Evolutionary conservation across 495 filamentous ascomycete species (phyloP).

Genomic region (Trichocladium antarcticum): DNA sequence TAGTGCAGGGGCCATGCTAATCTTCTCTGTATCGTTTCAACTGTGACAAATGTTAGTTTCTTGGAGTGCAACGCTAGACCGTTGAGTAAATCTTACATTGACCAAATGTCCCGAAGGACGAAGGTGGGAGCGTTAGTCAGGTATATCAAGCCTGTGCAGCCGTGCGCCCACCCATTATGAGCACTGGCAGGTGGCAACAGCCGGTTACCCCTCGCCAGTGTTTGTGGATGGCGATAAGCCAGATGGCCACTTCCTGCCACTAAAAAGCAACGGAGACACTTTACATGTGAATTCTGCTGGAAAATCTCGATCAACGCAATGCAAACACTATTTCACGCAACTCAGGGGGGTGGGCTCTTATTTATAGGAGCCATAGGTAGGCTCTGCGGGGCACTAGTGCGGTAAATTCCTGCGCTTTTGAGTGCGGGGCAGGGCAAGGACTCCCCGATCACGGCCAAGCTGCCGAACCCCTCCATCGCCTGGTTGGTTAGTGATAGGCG

Average conservation of each 20-base stretch:
- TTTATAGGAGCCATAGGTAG: not conserved
- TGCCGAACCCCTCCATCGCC: slow-evolving; percentile 4
- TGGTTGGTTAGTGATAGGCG: not conserved
- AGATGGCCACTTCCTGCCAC: too few species aligned
- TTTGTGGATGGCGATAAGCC: not conserved
- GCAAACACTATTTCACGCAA: not conserved
- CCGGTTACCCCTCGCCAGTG: not conserved
- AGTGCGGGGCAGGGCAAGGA: slow-evolving; percentile 4
- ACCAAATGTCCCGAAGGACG: slow-evolving; percentile 28
- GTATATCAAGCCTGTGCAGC: not conserved
- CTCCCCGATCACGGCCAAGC: slow-evolving; percentile 13
- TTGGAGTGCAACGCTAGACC: slow-evolving; percentile 12
- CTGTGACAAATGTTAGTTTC: slow-evolving; percentile 18
- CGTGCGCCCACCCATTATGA: not conserved
- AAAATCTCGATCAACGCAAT: not conserved
- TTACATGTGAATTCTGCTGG: not conserved
- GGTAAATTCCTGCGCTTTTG: slow-evolving; percentile 3
- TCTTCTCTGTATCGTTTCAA: slow-evolving; percentile 58
- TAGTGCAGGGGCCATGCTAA: slow-evolving; percentile 99
- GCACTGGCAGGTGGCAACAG: not conserved
- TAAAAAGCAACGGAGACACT: too few species aligned
- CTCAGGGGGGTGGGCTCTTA: not conserved
- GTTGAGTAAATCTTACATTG: slow-evolving; percentile 21
- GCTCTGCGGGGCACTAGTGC: not conserved
- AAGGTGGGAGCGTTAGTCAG: not conserved